Percentiles rank a stretch among this genome's conserved stretches.
These are phyloP conservation scores for Capronia coronata DNA, from an alignment of 2,329 filamentous ascomycete species.

Conservation along the genomic window DNA sequence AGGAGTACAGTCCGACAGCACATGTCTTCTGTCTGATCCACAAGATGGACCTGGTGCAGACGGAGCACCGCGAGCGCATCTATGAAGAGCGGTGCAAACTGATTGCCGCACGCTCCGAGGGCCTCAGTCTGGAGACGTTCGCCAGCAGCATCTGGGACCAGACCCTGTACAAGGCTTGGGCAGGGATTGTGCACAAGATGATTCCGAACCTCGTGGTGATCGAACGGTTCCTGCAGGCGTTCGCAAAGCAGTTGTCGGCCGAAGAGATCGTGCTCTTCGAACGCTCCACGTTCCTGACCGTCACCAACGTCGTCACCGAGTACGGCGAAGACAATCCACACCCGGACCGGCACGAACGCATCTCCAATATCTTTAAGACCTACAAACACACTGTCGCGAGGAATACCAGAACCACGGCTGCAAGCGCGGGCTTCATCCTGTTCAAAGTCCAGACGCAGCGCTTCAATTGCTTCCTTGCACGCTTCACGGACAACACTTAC, in stretches of 20 bases:
- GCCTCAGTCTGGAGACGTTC: slow-evolving; percentile 76
- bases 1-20: slow-evolving; percentile 73
- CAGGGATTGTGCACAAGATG: slow-evolving; percentile 92
- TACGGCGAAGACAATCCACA: slow-evolving; percentile 63
- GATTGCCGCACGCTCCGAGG: slow-evolving; percentile 67
- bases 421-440: slow-evolving; percentile 39
- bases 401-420: slow-evolving; percentile 41
- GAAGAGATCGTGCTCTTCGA: slow-evolving; percentile 94
- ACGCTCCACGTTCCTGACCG: slow-evolving; percentile 88
- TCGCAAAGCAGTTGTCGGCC: slow-evolving; percentile 81
- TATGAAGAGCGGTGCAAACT: slow-evolving; percentile 77
- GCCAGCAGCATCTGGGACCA: slow-evolving; percentile 98
- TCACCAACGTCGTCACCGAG: slow-evolving; percentile 70
- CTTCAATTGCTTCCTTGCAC: slow-evolving; percentile 91
- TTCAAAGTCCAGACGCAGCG: slow-evolving; percentile 48
- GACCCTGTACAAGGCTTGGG: slow-evolving; percentile 96
- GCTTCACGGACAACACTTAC: slow-evolving; percentile 96
- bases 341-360: slow-evolving; percentile 85
- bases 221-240: slow-evolving; percentile 72
- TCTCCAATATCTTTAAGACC: slow-evolving; percentile 96
- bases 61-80: slow-evolving; percentile 67
- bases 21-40: slow-evolving; percentile 93
- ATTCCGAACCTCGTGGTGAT: slow-evolving; percentile 91
- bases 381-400: slow-evolving; percentile 72
- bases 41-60: slow-evolving; percentile 95